Evolutionary conservation across 2,329 filamentous ascomycete species (phyloP), one percentile per base, ranked within the genome.

Genomic region (Hypoxylon sp.): DNA sequence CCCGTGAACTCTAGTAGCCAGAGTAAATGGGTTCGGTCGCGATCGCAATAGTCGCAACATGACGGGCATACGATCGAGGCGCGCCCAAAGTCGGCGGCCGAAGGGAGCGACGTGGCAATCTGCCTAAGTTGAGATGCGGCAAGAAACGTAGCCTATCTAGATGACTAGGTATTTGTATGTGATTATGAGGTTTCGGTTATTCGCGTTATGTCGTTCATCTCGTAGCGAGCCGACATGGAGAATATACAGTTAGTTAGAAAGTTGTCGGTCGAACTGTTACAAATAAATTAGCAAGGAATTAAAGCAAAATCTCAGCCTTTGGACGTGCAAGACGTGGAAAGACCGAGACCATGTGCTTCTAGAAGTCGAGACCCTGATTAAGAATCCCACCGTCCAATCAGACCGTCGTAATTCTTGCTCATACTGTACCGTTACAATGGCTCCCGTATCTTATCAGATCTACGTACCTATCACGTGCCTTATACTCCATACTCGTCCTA

Each of bases 11-110:
- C 71, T 66, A 21, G 69, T 36, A 56, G 65, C 67, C 41, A 74
- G 68, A 30, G 70, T 63, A 23, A 72, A 46, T 28, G 75, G 19
- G 28, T 70, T 74, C 55, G 60, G 70, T 53, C 63, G 70, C 14
- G 68, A 70, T 55, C 75, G 74, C 21, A 77, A 57, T 10, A 74
- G 63, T 67, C 76, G 75, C n/a, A 75, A 63, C 75, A 78, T 77
- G 67, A 14, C 38, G 70, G 71, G 67, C 61, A 60, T 38, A 23
- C 23, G 56, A 48, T 60, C 41, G 49, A 68, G 73, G 74, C 69
- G 66, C 70, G 71, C 74, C 76, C 66, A 45, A 53, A 65, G 60
- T 43, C 64, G 72, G 74, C 71, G 74, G 73, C 75, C 74, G 69
- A 67, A 28, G 59, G 41, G 21, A 55, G 21, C 19, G 19, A 57